A percentile compares a stretch with the other conserved stretches of the same genome.
phyloP scores from a whole-genome alignment of 441 rosid species.

The Populus hybrid region DNA sequence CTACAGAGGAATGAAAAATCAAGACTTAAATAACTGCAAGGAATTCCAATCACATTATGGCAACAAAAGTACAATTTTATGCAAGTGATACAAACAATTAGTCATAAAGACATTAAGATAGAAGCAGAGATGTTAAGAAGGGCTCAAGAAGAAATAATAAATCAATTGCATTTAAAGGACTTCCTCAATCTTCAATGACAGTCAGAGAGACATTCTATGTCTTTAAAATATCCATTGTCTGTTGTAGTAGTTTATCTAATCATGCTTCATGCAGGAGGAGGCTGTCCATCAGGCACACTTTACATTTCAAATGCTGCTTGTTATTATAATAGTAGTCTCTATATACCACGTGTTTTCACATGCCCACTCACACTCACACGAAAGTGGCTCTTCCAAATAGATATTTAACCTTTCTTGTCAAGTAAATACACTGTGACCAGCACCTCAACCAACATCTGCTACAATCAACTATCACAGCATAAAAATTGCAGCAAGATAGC shows the following conservation, averaged over 20 bases:
- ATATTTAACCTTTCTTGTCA: not conserved
- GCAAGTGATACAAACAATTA: not conserved
- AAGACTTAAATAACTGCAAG: not conserved
- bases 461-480: not conserved
- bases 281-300: not conserved
- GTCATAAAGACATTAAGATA: not conserved
- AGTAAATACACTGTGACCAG: not conserved
- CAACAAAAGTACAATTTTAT: not conserved
- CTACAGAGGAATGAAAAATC: constrained; percentile 32
- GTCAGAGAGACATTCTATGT: not conserved
- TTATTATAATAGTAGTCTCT: not conserved
- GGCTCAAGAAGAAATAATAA: constrained; percentile 1
- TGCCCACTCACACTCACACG: not conserved
- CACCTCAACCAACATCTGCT: not conserved
- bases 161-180: not conserved
- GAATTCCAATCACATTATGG: not conserved
- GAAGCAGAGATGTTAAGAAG: not conserved
- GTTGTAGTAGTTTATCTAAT: constrained; percentile 1
- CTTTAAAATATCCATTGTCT: not conserved
- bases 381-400: not conserved
- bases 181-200: not conserved
- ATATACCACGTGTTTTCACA: no score
- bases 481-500: not conserved
- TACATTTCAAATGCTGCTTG: not conserved
- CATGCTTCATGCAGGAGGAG: not conserved